These are phyloP conservation scores for Wickerhamomyces silvicola DNA, from an alignment of 805 yeast genomes.

Conservation along the genomic window DNA sequence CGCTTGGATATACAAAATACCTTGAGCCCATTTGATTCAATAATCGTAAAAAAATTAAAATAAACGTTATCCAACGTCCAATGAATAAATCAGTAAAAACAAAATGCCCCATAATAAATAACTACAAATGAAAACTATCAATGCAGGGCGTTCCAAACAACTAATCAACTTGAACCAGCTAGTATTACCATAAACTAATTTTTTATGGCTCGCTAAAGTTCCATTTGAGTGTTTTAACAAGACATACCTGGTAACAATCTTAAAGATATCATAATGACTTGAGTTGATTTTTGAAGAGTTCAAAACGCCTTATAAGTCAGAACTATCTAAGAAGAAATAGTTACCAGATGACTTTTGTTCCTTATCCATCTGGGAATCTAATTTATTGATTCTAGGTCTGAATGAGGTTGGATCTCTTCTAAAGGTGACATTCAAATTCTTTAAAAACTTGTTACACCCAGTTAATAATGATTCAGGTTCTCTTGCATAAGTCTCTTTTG, in stretches of 20 bases:
- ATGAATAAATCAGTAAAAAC: conserved; percentile 11
- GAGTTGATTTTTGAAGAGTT: neutral
- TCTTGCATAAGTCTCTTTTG: conserved; percentile 77
- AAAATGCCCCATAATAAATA: conserved; percentile 16
- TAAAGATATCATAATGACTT: neutral
- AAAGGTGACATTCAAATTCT: conserved; percentile 95
- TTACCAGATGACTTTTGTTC: conserved; percentile 92
- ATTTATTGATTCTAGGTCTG: conserved; percentile 97
- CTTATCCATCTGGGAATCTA: conserved; percentile 98
- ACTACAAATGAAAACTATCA: conserved; percentile 9
- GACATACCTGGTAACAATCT: neutral
- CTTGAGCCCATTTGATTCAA: too few species aligned
- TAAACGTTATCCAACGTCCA: neutral
- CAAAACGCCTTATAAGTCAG: conserved; percentile 31
- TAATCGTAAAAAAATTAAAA: neutral
- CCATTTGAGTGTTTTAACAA: neutral
- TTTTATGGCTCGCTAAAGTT: neutral
- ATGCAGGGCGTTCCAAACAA: conserved; percentile 4
- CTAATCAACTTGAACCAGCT: neutral
- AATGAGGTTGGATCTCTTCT: conserved; percentile 98
- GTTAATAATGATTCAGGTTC: conserved; percentile 90
- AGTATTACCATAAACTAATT: neutral
- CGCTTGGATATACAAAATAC: too few species aligned
- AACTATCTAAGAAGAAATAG: conserved; percentile 88
- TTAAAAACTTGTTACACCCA: conserved; percentile 95